phyloP scores from a whole-genome alignment of 495 filamentous ascomycete species.

The Lophium mytilinum region DNA sequence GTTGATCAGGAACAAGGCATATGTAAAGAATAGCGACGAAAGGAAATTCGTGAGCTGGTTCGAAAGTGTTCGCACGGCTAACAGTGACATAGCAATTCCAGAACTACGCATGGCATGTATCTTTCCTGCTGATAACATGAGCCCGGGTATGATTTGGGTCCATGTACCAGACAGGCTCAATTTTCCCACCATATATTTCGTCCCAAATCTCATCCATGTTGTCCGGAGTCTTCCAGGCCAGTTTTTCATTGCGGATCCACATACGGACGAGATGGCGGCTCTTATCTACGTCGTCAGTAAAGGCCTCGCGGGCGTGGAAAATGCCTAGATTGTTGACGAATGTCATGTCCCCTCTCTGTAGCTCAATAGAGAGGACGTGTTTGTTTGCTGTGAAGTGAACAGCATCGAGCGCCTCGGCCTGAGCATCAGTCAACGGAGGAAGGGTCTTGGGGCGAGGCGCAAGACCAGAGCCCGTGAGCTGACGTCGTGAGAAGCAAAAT shows the following conservation, averaged over 20 bases:
- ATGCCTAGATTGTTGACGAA: neutral
- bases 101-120: no score
- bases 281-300: no score
- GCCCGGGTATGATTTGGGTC: no score
- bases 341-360: neutral
- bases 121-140: no score
- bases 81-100: no score
- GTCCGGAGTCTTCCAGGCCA: neutral
- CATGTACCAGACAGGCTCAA: no score
- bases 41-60: no score
- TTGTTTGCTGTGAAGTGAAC: neutral
- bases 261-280: neutral
- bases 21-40: no score
- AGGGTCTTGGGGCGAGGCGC: neutral
- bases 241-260: neutral
- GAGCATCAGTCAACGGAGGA: neutral
- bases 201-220: neutral
- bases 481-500: no score
- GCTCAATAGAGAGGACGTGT: neutral
- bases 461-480: neutral
- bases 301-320: neutral
- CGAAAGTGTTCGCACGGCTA: no score
- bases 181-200: neutral
- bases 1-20: no score
- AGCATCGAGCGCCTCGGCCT: neutral